A percentile compares a stretch with the other conserved stretches of the same genome.
Evolutionary conservation across 2,329 filamentous ascomycete species (phyloP).

Genomic region (Fusarium globosum): DNA sequence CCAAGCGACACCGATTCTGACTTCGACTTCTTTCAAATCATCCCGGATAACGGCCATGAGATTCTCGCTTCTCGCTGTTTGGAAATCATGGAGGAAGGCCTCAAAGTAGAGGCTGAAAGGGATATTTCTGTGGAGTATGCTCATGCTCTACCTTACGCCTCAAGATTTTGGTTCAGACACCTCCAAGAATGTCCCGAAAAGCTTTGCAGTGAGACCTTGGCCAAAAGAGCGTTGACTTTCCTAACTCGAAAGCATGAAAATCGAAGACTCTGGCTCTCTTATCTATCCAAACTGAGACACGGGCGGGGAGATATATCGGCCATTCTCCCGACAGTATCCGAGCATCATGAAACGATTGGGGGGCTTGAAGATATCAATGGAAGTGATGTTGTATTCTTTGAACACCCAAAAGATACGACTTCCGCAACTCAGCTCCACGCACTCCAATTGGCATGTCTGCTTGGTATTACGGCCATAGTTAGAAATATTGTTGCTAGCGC

Average conservation of each 20-base stretch:
- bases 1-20: no score
- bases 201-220: background rate
- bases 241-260: background rate
- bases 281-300: background rate
- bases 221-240: background rate
- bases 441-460: conserved; percentile 3
- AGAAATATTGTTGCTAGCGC: background rate
- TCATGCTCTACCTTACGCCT: background rate
- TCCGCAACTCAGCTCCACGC: background rate
- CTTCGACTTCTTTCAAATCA: background rate
- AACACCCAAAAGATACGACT: background rate
- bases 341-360: background rate
- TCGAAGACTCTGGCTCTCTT: conserved; percentile 11
- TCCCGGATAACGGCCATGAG: background rate
- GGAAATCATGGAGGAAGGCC: background rate
- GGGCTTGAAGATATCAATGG: background rate
- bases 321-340: background rate
- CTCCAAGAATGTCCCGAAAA: background rate
- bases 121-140: accelerated
- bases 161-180: conserved; percentile 11
- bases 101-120: background rate
- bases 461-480: background rate
- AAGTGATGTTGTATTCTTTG: background rate
- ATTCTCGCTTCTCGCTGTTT: conserved; percentile 5
- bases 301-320: background rate